These are phyloP conservation scores for Vigna nakashimae DNA, from an alignment of 306 rosid species.

Conservation along the genomic window DNA sequence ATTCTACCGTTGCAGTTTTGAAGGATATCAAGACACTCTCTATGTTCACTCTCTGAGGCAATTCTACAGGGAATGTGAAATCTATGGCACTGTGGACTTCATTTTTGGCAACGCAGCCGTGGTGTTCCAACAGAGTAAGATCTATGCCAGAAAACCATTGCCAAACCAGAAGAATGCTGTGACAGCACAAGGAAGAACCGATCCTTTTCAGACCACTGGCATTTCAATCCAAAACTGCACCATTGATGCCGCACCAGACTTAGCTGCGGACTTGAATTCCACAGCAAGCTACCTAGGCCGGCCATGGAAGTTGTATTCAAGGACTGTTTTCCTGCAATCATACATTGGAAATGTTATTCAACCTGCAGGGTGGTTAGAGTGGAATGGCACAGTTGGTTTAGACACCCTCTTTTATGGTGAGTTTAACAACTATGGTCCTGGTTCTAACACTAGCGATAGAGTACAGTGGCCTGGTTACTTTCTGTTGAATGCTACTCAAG, in stretches of 20 bases:
- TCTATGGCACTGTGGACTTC: constrained; percentile 80
- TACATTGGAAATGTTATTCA: constrained; percentile 65
- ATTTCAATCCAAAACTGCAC: constrained; percentile 85
- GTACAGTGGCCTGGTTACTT: constrained; percentile 75
- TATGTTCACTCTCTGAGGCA: constrained; percentile 77
- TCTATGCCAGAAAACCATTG: constrained; percentile 66
- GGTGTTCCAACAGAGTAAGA: constrained; percentile 69
- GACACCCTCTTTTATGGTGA: constrained; percentile 79
- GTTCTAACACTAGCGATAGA: constrained; percentile 62
- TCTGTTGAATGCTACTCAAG: constrained; percentile 66
- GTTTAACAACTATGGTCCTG: constrained; percentile 71
- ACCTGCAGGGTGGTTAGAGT: constrained; percentile 75
- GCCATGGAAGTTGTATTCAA: constrained; percentile 76
- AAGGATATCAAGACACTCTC: constrained; percentile 90
- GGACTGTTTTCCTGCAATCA: constrained; percentile 79
- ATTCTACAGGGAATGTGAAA: constrained; percentile 76
- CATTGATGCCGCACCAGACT: constrained; percentile 62
- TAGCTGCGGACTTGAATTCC: constrained; percentile 44
- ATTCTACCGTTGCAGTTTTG: constrained; percentile 83
- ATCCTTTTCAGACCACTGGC: constrained; percentile 73
- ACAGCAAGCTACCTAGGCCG: constrained; percentile 59
- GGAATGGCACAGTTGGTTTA: constrained; percentile 74
- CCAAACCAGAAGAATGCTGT: constrained; percentile 56
- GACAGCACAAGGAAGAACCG: constrained; percentile 80
- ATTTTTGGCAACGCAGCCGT: constrained; percentile 85